These are phyloP conservation scores for Penicillium sp. DNA, from an alignment of 2,329 filamentous ascomycete species.

Conservation along the genomic window DNA sequence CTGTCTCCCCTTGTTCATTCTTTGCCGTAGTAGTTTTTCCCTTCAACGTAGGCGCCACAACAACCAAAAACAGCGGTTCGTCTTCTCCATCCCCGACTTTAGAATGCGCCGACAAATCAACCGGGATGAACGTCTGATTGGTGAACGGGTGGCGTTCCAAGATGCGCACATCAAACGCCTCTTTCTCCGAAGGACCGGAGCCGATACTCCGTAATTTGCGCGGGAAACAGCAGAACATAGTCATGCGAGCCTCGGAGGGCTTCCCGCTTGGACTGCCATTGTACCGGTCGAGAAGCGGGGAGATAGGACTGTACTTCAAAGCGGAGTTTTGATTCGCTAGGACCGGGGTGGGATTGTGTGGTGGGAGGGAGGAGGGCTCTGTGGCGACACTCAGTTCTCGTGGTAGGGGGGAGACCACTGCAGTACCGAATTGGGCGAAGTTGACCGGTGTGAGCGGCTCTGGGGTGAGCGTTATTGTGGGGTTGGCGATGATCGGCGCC, in stretches of 20 bases:
- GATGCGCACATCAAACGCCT: conserved; percentile 66
- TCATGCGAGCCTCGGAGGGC: conserved; percentile 67
- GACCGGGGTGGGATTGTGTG: conserved; percentile 53
- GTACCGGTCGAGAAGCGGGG: conserved; percentile 72
- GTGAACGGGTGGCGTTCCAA: conserved; percentile 94
- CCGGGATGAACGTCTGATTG: conserved; percentile 86
- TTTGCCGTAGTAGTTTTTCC: conserved; percentile 38
- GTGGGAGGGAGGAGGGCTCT: conserved; percentile 48
- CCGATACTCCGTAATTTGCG: conserved; percentile 51
- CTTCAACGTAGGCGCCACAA: conserved; percentile 79
- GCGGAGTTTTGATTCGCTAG: conserved; percentile 84
- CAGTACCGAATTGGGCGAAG: conserved; percentile 81
- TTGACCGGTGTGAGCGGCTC: conserved; percentile 66
- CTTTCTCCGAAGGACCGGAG: conserved; percentile 7
- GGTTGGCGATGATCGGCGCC: conserved; percentile 35
- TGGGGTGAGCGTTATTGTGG: conserved; percentile 54
- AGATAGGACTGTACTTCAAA: conserved; percentile 80
- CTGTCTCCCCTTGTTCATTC: conserved; percentile 22
- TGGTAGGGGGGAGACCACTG: conserved; percentile 71
- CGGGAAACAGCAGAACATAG: conserved; percentile 84
- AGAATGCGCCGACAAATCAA: conserved; percentile 53
- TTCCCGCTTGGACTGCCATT: conserved; percentile 47
- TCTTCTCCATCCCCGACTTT: conserved; percentile 24
- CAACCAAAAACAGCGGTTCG: conserved; percentile 67
- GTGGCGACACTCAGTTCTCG: conserved; percentile 51